These are phyloP conservation scores for Sextonia rubra DNA, from an alignment of 164 flowering plant species.

Conservation along the genomic window DNA sequence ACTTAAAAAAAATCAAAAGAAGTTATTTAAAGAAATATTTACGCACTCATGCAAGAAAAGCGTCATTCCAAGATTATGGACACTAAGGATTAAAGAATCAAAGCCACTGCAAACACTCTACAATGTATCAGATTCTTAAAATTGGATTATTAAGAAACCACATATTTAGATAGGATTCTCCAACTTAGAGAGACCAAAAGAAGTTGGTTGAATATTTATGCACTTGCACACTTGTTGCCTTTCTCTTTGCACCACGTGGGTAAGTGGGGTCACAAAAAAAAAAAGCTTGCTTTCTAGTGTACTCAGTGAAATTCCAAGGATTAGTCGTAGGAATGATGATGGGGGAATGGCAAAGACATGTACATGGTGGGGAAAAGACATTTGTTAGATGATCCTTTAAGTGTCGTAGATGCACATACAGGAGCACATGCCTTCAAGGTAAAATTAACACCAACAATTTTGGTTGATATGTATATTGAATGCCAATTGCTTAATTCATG, in stretches of 20 bases:
- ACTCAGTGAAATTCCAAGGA: conserved; percentile 67
- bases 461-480: background rate
- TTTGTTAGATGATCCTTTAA: conserved; percentile 83
- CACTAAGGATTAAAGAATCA: conserved; percentile 70
- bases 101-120: conserved; percentile 67
- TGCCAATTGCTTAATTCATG: background rate
- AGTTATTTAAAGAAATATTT: conserved; percentile 68
- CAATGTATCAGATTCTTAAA: conserved; percentile 79
- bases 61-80: conserved; percentile 77
- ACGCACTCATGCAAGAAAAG: conserved; percentile 55
- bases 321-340: conserved; percentile 52
- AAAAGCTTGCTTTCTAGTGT: conserved; percentile 70
- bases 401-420: conserved; percentile 89
- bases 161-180: conserved; percentile 47
- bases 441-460: background rate
- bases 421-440: conserved; percentile 77
- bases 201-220: conserved; percentile 66
- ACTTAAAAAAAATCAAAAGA: conserved; percentile 57
- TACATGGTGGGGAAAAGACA: conserved; percentile 69
- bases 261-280: conserved; percentile 82
- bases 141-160: conserved; percentile 72
- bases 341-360: conserved; percentile 59
- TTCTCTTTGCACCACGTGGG: conserved; percentile 82
- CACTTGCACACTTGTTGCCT: conserved; percentile 60
- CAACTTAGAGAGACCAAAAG: conserved; percentile 58